Conservation (phyloP, 768 basidiomycete genomes). For the Mycena vulgaris region DNA sequence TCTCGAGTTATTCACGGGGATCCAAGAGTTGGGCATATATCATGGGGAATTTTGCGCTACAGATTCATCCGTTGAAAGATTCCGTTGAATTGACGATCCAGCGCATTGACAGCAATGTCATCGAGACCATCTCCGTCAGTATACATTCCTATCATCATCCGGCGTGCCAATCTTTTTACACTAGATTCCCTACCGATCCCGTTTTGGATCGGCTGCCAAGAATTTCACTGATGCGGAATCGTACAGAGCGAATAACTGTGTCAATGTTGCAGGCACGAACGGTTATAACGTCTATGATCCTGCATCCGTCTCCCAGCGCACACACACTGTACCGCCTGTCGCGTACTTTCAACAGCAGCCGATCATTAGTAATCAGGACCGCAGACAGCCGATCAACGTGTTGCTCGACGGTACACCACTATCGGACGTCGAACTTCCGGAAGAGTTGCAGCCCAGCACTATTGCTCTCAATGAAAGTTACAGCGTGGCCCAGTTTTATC, state of each 20-base stretch:
- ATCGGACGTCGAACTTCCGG: conserved; percentile 61
- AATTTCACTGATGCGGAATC: conserved; percentile 65
- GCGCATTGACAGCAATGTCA: conserved; percentile 53
- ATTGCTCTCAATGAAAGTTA: conserved; percentile 60
- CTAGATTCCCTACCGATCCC: conserved; percentile 73
- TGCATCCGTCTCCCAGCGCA: conserved; percentile 26
- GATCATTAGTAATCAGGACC: conserved; percentile 47
- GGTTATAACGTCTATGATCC: conserved; percentile 56
- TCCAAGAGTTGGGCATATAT: conserved; percentile 58
- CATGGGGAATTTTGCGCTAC: conserved; percentile 71
- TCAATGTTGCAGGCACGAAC: conserved; percentile 65
- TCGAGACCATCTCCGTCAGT: conserved; percentile 64
- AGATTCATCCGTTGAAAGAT: conserved; percentile 67
- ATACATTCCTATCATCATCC: background rate
- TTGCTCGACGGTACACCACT: conserved; percentile 63
- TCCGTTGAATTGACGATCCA: conserved; percentile 63
- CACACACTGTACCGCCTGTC: conserved; percentile 43
- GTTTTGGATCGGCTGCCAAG: conserved; percentile 60
- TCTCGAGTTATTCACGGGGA: conserved; percentile 59
- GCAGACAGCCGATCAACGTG: conserved; percentile 63
- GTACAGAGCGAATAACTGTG: conserved; percentile 68
- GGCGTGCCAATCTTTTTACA: background rate
- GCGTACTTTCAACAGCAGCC: conserved; percentile 60
- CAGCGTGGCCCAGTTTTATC: conserved; percentile 68
- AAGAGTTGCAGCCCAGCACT: conserved; percentile 54